Percentiles rank a stretch among this genome's conserved stretches.
phyloP scores from a whole-genome alignment of 352 stramenopile genomes.

The Thalassiosira exigua region DNA sequence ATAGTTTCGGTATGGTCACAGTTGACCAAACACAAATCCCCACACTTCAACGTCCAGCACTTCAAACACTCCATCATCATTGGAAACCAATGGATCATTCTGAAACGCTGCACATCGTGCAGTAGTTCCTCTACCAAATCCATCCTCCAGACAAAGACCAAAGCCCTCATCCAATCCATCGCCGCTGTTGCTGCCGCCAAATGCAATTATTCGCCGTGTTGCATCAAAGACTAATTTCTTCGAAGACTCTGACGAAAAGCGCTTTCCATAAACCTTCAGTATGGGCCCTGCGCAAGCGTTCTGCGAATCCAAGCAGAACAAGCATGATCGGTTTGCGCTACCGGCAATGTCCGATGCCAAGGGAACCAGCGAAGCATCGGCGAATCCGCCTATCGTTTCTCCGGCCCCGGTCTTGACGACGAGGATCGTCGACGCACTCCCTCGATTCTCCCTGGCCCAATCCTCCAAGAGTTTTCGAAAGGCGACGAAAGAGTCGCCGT shows the following conservation, averaged over 20 bases:
- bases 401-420: conserved; percentile 47
- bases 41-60: conserved; percentile 59
- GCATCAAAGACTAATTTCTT: conserved; percentile 52
- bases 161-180: conserved; percentile 38
- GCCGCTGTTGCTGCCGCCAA: conserved; percentile 30
- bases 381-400: conserved; percentile 49
- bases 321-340: conserved; percentile 31
- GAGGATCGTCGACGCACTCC: conserved; percentile 37
- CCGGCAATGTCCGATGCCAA: conserved; percentile 7
- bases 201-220: conserved; percentile 47
- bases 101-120: conserved; percentile 46
- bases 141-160: conserved; percentile 54
- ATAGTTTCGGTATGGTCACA: conserved; percentile 22
- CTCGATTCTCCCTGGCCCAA: conserved; percentile 30
- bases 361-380: conserved; percentile 37
- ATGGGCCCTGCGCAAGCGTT: conserved; percentile 1
- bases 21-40: conserved; percentile 57
- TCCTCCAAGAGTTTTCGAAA: conserved; percentile 45
- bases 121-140: conserved; percentile 52
- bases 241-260: background rate
- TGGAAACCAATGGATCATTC: conserved; percentile 52
- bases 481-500: conserved; percentile 59
- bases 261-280: conserved; percentile 12
- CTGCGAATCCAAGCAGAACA: conserved; percentile 34
- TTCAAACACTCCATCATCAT: conserved; percentile 50